Base-by-base conservation (phyloP, 2,329 filamentous ascomycete genomes). In the Colletotrichum tropicicola region DNA sequence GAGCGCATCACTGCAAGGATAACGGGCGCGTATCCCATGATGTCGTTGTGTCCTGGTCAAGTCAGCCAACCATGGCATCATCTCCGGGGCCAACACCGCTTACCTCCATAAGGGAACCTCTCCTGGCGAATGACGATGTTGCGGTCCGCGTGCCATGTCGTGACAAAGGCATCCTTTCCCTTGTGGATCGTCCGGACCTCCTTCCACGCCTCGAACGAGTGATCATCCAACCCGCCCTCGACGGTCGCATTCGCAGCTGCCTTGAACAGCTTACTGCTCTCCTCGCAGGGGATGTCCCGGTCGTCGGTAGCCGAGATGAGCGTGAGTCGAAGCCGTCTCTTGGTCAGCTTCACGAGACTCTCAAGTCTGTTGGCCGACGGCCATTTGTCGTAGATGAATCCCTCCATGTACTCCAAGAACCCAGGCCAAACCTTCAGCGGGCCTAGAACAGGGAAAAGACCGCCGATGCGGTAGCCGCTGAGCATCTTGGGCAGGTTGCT, bases 251-350 rank as follows among this genome's bases (percentile, higher is more conserved):
- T 83, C 2, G 86, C 86, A 0, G 89, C 87, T 1, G 85, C 83
- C 28, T 79, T 79, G 73, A 92, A 93, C 2, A 92, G 77, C 68
- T 81, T 83, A 70, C 90, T 85, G 44, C 89, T 88, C 72, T 94
- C 89, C 1, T 80, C 84, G 79, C 88, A 95, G 0, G 92, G 89
- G 65, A 98, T 97, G 70, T 97, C 93, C 63, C 82, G 80, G 74
- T 98, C 95, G 72, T 97, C 88, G 57, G 86, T 85, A 15, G 94
- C 92, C 71, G 98, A 95, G 3, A 98, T 79, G 43, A 98, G 80
- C 44, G 87, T 89, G 19, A 98, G 79, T 21, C 89, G 84, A 9
- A 96, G 68, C 72, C 80, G 81, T 66, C 68, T 82, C 67, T 79
- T 85, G 44, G 84, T 89, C 68, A 78, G 75, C 41, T 75, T 78